Evolutionary conservation across 139 green algal species (phyloP).

Genomic region (Limnomonas spitsbergensis): DNA sequence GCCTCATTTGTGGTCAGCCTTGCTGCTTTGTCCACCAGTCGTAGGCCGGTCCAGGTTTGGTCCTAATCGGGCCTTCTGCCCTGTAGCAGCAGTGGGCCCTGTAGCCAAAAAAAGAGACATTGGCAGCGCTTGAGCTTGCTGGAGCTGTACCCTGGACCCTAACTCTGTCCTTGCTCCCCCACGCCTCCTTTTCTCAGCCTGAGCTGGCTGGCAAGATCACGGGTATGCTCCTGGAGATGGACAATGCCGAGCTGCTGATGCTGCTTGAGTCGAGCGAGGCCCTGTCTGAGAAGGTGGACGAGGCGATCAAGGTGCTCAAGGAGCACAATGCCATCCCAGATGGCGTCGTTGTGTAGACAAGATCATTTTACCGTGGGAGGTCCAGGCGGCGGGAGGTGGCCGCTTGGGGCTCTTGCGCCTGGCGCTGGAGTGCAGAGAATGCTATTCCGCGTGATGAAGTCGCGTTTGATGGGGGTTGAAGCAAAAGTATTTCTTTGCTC

Average conservation of each 20-base stretch:
- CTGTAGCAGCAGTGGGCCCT: neutral
- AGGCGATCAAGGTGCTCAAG: conserved; percentile 83
- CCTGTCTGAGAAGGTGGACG: conserved; percentile 80
- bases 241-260: conserved; percentile 86
- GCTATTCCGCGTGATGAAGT: too few relatives aligned
- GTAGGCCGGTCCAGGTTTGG: too few relatives aligned
- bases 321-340: conserved; percentile 67
- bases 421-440: too few relatives aligned
- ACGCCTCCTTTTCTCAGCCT: too few relatives aligned
- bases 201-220: conserved; percentile 91
- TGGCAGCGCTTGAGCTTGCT: neutral
- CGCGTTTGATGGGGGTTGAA: too few relatives aligned
- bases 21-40: too few relatives aligned
- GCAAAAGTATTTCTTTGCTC: too few relatives aligned
- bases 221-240: conserved; percentile 94
- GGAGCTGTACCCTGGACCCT: neutral
- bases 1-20: too few relatives aligned
- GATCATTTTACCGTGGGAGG: too few relatives aligned
- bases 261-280: conserved; percentile 76
- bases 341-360: neutral
- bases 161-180: conserved; percentile 22
- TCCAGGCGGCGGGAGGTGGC: too few relatives aligned
- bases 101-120: neutral
- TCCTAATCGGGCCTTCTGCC: too few relatives aligned
- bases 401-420: too few relatives aligned